Evolutionary conservation across 2,329 filamentous ascomycete genomes (phyloP).

Genomic region (Microdochium trichocladiopsis): DNA sequence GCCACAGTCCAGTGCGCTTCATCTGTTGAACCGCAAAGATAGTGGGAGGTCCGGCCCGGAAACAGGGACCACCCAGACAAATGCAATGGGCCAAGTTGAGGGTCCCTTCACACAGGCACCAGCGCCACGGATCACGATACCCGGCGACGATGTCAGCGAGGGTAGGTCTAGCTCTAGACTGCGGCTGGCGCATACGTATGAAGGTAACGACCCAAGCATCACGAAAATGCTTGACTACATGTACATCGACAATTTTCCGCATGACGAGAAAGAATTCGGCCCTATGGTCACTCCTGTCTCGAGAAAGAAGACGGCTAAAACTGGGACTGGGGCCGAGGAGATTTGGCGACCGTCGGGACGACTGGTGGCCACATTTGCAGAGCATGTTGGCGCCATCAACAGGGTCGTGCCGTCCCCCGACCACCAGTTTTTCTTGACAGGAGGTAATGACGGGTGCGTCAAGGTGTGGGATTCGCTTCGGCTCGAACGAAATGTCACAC

Average conservation of each 20-base stretch:
- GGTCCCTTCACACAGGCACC: conserved; percentile 40
- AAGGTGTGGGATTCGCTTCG: conserved; percentile 90
- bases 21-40: conserved; percentile 51
- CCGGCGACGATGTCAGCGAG: conserved; percentile 18
- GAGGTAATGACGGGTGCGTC: conserved; percentile 82
- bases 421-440: conserved; percentile 91
- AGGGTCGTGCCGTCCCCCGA: conserved; percentile 79
- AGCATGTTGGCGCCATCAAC: conserved; percentile 78
- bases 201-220: conserved; percentile 67
- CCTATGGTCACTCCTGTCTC: conserved; percentile 69
- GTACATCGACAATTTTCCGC: conserved; percentile 66
- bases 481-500: conserved; percentile 84
- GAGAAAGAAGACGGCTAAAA: conserved; percentile 39
- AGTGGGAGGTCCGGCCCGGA: conserved; percentile 51
- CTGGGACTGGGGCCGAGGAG: conserved; percentile 41
- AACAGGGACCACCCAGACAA: conserved; percentile 51
- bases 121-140: conserved; percentile 22
- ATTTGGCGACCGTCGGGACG: conserved; percentile 80
- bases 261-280: conserved; percentile 65
- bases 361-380: conserved; percentile 80
- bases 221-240: conserved; percentile 74
- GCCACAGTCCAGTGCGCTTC: conserved; percentile 53
- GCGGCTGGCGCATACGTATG: conserved; percentile 72
- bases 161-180: conserved; percentile 35
- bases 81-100: conserved; percentile 54